Base-by-base conservation (phyloP, 116 monocot species). In the Trichopus zeylanicus region DNA sequence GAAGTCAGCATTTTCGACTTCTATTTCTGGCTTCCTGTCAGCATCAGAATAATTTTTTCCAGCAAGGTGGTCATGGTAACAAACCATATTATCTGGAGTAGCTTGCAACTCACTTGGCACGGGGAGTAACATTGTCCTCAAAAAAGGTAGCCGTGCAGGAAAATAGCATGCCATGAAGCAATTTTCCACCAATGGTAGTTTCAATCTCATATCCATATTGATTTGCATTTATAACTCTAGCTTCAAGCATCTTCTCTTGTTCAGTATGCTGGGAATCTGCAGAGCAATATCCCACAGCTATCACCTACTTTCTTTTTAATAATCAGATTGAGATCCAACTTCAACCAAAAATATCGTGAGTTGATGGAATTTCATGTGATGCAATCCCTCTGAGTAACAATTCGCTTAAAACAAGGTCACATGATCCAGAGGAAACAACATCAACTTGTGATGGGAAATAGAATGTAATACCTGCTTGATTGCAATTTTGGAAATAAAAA, bases 161-260 rank as follows among this genome's bases (percentile, higher is more conserved):
- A 38, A 89, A 73, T 47, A 89, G 42, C 60, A 89, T 34, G 53
- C 86, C 86, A 55, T 65, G 78, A 47, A 86, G 75, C 51, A 63
- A 47, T 63, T 81, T 71, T 52, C 86, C 86, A 63, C 73, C 58
- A 26, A 86, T 67, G 11, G 30, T 49, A 8, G 86, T 78, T 69
- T 86, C 84, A 62, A 89, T 75, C 57, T 72, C 56, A 69, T 81
- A 78, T 55, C 78, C 81, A 70, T 75, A 58, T 6, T 63, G 60
- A 56, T 75, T 63, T 73, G 60, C 26, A 72, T 73, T 55, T 51
- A 61, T 81, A 68, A 89, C 51, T 55, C 56, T 75, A 47, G 84
- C 89, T 64, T 84, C 64, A 68, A 89, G 84, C 63, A 60, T 47
- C 27, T 64, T 69, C 37, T 70, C 69, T 57, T n/a, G n/a, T n/a